Base-by-base conservation (phyloP, 192 early-diverging fungal species). In the Rhizoclosmatium globosum region DNA sequence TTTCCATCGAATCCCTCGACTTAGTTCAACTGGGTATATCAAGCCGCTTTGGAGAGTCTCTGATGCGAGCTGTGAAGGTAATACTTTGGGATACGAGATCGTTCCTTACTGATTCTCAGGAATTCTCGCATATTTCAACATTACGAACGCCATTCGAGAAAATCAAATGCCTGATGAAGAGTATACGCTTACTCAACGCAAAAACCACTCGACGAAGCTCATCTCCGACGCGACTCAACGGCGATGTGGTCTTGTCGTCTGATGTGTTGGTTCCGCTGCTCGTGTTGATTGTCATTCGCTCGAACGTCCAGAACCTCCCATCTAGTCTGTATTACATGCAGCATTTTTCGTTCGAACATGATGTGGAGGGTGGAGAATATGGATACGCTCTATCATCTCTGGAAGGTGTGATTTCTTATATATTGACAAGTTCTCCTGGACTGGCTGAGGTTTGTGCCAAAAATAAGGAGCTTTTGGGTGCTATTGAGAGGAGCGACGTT, bases 61-160 rank as follows among this genome's bases (percentile, higher is more conserved):
- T 79, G 56, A 44, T 44, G 41, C 39, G 44, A 7, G 77, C 82
- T 11, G 77, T 79, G 17, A 75, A 75, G 64, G 77, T 82, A 46
- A 47, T 31, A 31, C 0, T 31, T 31, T 31, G 31, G 31, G 17
- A 31, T 31, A 31, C 0, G 31, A 31, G 31, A 31, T 31, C n/a
- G 0, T 4, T 31, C n/a, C 31, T 31, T 31, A 31, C 31, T 31
- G 31, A 31, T 41, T 74, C 46, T 0, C 64, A 84, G 76, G 67
- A 79, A 39, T 84, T 84, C 47, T 64, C 72, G 44, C 64, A 43
- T 3, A 74, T 84, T 23, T 58, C 79, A 6, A 62, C 75, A 1
- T 39, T 85, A 4, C 71, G 84, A 6, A 81, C 84, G 1, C 84
- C 84, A 9, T 69, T 80, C n/a, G 84, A 85, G 45, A 85, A 85